These are phyloP conservation scores for Harrya chromipes DNA, from an alignment of 768 basidiomycete species.

Conservation along the genomic window DNA sequence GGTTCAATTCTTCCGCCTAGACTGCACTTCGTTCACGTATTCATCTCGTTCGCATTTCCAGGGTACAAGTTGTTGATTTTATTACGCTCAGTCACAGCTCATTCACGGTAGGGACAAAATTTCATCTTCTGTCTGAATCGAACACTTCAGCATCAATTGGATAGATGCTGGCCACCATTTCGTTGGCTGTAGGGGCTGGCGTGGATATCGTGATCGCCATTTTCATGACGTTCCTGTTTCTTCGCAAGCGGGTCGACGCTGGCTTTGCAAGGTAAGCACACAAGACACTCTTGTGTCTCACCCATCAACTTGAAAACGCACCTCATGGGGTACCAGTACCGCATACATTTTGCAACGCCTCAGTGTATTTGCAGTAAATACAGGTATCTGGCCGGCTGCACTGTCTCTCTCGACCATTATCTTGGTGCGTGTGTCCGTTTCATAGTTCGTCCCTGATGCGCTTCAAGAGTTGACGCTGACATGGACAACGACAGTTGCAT, in stretches of 20 bases:
- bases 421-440: constrained; percentile 40
- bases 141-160: background rate
- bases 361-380: constrained; percentile 2
- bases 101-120: background rate
- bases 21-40: background rate
- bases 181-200: background rate
- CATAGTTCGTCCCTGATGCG: no score
- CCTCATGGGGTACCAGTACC: constrained; percentile 3
- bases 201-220: background rate
- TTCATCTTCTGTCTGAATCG: background rate
- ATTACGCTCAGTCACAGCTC: background rate
- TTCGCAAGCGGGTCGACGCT: background rate
- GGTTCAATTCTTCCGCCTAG: background rate
- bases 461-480: no score
- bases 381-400: constrained; percentile 49
- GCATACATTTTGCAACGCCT: constrained; percentile 8
- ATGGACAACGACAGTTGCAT: background rate
- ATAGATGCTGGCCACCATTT: background rate
- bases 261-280: background rate
- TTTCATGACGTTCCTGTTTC: background rate
- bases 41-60: no score
- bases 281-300: background rate
- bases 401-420: constrained; percentile 40
- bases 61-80: background rate
- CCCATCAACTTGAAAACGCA: background rate